Percentiles rank a stretch among this genome's conserved stretches.
Evolutionary conservation across 1,139 yeast genomes (phyloP).

Genomic region (Sugiyamaella sp.): DNA sequence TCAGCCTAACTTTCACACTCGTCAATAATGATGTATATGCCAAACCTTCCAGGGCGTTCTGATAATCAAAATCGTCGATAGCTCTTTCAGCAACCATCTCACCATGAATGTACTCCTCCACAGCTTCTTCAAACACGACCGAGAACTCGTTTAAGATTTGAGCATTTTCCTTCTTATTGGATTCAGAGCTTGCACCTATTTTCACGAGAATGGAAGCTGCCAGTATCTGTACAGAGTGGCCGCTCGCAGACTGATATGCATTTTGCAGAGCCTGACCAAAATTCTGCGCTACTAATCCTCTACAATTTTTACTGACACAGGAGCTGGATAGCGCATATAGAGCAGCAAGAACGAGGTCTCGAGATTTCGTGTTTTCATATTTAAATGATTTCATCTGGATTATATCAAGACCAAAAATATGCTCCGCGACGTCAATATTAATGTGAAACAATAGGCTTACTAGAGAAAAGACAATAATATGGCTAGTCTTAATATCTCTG

Average conservation of each 20-base stretch:
- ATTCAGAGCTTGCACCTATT: constrained; percentile 36
- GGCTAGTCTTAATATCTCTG: constrained; percentile 2
- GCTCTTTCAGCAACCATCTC: background rate
- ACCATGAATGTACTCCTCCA: constrained; percentile 27
- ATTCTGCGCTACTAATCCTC: constrained; percentile 38
- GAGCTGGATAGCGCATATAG: constrained; percentile 43
- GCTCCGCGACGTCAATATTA: constrained; percentile 32
- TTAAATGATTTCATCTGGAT: constrained; percentile 32
- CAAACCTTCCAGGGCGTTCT: constrained; percentile 44
- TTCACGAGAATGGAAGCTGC: constrained; percentile 45
- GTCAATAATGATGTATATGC: constrained; percentile 43
- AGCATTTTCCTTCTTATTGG: constrained; percentile 29
- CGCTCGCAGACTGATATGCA: constrained; percentile 31
- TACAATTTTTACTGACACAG: constrained; percentile 40
- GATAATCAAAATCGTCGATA: constrained; percentile 20
- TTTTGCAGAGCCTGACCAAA: constrained; percentile 35
- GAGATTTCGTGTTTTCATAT: constrained; percentile 29
- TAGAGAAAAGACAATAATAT: constrained; percentile 50
- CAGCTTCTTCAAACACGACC: constrained; percentile 36
- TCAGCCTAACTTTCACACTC: constrained; percentile 38
- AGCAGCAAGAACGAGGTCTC: constrained; percentile 34
- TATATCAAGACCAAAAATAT: constrained; percentile 30
- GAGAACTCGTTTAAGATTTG: constrained; percentile 37
- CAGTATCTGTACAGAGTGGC: constrained; percentile 35
- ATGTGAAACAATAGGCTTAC: constrained; percentile 73